phyloP scores from a whole-genome alignment of 1,284 basidiomycete genomes.

The Neolentinus lepideus region DNA sequence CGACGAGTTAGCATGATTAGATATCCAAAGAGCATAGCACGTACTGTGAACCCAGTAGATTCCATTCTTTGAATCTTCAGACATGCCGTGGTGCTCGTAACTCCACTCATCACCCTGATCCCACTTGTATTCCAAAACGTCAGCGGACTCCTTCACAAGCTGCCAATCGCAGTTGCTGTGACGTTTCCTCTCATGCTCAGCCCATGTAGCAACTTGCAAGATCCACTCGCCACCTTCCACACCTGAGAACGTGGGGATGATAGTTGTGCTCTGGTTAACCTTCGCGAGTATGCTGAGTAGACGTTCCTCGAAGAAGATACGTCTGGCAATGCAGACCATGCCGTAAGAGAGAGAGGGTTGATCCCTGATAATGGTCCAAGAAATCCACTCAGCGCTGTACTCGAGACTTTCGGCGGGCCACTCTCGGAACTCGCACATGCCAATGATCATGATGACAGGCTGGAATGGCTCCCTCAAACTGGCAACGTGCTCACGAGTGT shows the following conservation, averaged over 20 bases:
- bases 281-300: slow-evolving; percentile 19
- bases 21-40: slow-evolving; percentile 2
- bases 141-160: slow-evolving; percentile 11
- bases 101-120: slow-evolving; percentile 21
- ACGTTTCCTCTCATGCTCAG: slow-evolving; percentile 15
- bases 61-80: slow-evolving; percentile 15
- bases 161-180: slow-evolving; percentile 20
- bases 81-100: slow-evolving; percentile 19
- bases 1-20: no score
- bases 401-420: slow-evolving; percentile 15
- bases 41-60: slow-evolving; percentile 19
- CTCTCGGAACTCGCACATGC: slow-evolving; percentile 18
- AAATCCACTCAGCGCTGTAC: slow-evolving; percentile 18
- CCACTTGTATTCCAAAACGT: slow-evolving; percentile 19
- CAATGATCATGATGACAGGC: slow-evolving; percentile 21
- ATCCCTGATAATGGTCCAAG: not conserved
- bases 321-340: slow-evolving; percentile 20
- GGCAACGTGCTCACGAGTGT: slow-evolving; percentile 16
- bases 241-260: slow-evolving; percentile 21
- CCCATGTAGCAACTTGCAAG: slow-evolving; percentile 21
- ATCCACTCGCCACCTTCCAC: slow-evolving; percentile 19
- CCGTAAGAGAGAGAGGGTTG: slow-evolving; percentile 13
- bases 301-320: slow-evolving; percentile 22
- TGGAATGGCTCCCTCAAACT: slow-evolving; percentile 13
- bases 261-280: slow-evolving; percentile 24